Conservation (phyloP, 192 early-diverging fungal genomes). For the Oehlia diaphana region DNA sequence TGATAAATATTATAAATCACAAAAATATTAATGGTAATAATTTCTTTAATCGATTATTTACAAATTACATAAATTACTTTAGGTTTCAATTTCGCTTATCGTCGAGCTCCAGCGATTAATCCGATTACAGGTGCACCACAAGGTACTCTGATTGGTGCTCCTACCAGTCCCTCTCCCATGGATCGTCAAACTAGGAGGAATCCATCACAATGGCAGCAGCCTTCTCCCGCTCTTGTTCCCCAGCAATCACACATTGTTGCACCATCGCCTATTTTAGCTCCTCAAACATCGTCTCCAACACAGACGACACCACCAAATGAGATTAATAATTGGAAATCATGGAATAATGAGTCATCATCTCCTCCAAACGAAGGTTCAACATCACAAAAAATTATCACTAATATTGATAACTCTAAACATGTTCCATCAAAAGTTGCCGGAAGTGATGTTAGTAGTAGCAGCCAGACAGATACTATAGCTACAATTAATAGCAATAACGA, state of each 20-base stretch:
- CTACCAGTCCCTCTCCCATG: background rate
- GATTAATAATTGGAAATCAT: slow-evolving; percentile 6
- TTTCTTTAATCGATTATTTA: background rate
- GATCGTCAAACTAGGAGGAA: background rate
- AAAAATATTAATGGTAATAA: background rate
- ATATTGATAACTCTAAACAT: background rate
- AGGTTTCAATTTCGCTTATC: slow-evolving; percentile 61
- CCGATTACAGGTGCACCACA: background rate
- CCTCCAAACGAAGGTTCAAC: slow-evolving; percentile 1
- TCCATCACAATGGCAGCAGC: background rate
- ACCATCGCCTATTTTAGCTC: background rate
- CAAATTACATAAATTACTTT: background rate
- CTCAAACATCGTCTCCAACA: slow-evolving; percentile 15
- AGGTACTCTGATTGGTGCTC: background rate
- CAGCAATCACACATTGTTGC: background rate
- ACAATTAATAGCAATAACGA: background rate
- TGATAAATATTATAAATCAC: background rate
- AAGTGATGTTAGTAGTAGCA: background rate
- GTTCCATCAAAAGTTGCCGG: background rate
- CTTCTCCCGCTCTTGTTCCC: slow-evolving; percentile 13
- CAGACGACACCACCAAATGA: background rate
- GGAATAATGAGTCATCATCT: background rate
- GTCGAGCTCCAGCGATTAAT: slow-evolving; percentile 32
- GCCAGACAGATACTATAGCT: background rate
- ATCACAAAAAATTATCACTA: background rate